These are phyloP conservation scores for Aspergillus sojae DNA, from an alignment of 2,329 filamentous ascomycete genomes.

Conservation along the genomic window DNA sequence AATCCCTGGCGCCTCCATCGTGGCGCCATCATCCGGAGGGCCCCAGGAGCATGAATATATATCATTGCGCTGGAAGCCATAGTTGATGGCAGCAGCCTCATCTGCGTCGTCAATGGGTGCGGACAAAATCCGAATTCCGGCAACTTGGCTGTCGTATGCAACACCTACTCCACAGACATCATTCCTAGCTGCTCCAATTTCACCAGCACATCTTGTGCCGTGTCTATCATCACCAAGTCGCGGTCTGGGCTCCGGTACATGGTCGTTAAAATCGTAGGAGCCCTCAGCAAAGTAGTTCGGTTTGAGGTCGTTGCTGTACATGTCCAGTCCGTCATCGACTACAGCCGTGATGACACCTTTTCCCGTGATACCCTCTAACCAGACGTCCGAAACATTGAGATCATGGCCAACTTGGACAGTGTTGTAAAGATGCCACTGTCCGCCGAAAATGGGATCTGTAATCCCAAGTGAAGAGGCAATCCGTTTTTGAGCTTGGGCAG, in stretches of 20 bases:
- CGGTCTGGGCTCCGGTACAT: slow-evolving; percentile 75
- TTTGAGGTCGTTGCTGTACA: slow-evolving; percentile 90
- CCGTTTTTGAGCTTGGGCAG: slow-evolving; percentile 60
- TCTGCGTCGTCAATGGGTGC: slow-evolving; percentile 89
- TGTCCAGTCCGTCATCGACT: slow-evolving; percentile 93
- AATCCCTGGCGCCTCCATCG: slow-evolving; percentile 91
- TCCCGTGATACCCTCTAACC: slow-evolving; percentile 88
- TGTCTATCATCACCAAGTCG: slow-evolving; percentile 83
- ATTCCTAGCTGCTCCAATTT: slow-evolving; percentile 90
- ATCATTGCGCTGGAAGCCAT: slow-evolving; percentile 84
- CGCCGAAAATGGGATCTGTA: slow-evolving; percentile 82
- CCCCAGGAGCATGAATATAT: slow-evolving; percentile 99
- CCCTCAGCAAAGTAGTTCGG: slow-evolving; percentile 92
- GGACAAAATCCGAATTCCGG: slow-evolving; percentile 89
- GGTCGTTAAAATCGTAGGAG: slow-evolving; percentile 95
- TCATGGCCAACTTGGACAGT: slow-evolving; percentile 80
- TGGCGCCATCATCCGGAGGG: slow-evolving; percentile 86
- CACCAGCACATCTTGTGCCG: slow-evolving; percentile 91
- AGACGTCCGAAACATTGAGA: slow-evolving; percentile 92
- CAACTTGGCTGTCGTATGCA: slow-evolving; percentile 86
- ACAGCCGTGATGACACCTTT: slow-evolving; percentile 88
- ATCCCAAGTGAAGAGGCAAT: slow-evolving; percentile 73
- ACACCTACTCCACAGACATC: slow-evolving; percentile 94
- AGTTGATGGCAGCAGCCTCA: slow-evolving; percentile 90
- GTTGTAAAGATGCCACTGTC: slow-evolving; percentile 97